Evolutionary conservation across 2,329 filamentous ascomycete species (phyloP), one percentile per base, ranked within the genome.

Genomic region (Penicillium frequentans): DNA sequence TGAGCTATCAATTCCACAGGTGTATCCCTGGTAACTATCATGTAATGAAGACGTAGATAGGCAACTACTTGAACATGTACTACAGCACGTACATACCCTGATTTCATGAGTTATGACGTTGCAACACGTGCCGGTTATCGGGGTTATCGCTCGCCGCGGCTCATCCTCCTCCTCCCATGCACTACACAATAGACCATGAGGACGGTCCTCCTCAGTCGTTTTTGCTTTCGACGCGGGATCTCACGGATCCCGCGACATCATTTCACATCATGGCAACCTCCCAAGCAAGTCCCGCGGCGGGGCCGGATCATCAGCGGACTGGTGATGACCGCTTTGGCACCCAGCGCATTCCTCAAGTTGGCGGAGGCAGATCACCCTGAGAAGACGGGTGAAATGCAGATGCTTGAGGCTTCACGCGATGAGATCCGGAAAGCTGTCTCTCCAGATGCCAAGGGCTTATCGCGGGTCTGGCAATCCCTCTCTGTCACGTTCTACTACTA

Each of bases 361-460:
- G 80, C 81, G 49, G 79, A 84, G 60, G 76, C 81, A 27, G 68
- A 72, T 45, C 73, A 73, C 53, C 74, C 79, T 64, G 78, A 77
- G 26, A 81, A 89, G 68, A 96, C 93, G 3, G 85, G 86, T 26
- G 93, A 97, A 76, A 84, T 84, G 74, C 89, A 91, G 63, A 97
- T 97, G 93, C 83, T 97, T 14, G 85, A 92, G 71, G 86, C 83
- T 2, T 97, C 93, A 37, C 81, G 90, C 43, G 79, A 86, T 54
- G 93, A 97, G 77, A 85, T 96, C 35, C 81, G 81, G 55, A 90
- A 90, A 67, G 82, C 82, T 35, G 83, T 93, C 1, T 81, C 84
- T 1, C 81, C 87, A 5, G 80, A 87, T 56, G 81, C 88, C 29
- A 79, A 78, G 39, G 86, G 87, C 0, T 71, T 91, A 14, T 78